These are phyloP conservation scores for Neurospora terricola DNA, from an alignment of 495 filamentous ascomycete genomes.

Conservation along the genomic window DNA sequence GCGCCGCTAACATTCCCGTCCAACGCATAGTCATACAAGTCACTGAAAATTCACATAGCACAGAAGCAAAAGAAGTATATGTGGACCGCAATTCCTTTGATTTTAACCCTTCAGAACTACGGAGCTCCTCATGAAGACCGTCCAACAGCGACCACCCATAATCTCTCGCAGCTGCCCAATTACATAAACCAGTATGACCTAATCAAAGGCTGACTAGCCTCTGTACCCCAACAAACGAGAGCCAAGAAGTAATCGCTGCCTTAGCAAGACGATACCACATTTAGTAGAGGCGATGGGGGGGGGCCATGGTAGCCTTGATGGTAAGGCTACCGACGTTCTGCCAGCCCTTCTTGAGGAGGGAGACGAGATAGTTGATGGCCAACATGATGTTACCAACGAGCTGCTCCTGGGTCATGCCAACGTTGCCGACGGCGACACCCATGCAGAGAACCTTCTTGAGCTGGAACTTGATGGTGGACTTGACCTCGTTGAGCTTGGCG, in stretches of 20 bases:
- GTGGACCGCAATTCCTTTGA: neutral
- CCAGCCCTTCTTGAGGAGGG: slow-evolving; percentile 99
- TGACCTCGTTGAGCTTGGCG: slow-evolving; percentile 94
- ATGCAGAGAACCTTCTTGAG: slow-evolving; percentile 99
- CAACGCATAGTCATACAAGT: neutral
- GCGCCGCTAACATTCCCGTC: neutral
- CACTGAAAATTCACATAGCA: neutral
- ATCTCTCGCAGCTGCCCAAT: neutral
- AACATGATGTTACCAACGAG: slow-evolving; percentile 90
- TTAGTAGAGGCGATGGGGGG: slow-evolving; percentile 93
- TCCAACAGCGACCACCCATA: neutral
- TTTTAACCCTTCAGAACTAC: neutral
- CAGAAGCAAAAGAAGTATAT: neutral
- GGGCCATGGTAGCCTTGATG: slow-evolving; percentile 99
- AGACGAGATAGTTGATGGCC: slow-evolving; percentile 99
- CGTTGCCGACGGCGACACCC: slow-evolving; percentile 97
- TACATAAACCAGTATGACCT: neutral
- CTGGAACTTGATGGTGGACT: slow-evolving; percentile 99
- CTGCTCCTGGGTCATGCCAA: slow-evolving; percentile 93
- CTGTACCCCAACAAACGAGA: neutral
- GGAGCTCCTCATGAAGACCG: neutral
- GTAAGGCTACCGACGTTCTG: slow-evolving; percentile 99
- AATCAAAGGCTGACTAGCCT: neutral
- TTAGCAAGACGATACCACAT: slow-evolving; percentile 1
- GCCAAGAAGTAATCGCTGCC: neutral